Base-by-base conservation (phyloP, 2,329 filamentous ascomycete genomes). In the Seiridium cupressi region DNA sequence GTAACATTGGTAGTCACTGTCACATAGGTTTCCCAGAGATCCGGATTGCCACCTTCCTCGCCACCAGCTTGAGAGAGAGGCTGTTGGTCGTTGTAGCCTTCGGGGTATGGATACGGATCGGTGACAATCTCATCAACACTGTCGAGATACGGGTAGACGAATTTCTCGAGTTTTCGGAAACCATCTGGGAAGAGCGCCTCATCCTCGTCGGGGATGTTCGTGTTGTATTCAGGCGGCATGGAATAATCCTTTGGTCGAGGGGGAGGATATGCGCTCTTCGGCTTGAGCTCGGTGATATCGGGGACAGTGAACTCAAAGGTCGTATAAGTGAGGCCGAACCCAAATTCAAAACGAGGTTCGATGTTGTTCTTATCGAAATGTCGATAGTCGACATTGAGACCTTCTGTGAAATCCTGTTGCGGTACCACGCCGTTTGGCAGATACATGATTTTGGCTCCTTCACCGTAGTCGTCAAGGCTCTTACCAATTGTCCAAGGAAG, bases 401-500 rank as follows among this genome's bases (percentile, higher is more conserved):
- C 92, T 70, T 97, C 92, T 1, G 81, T 83, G 71, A 95, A 96
- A 64, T 92, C 88, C 66, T 96, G 91, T 70, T 96, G 92, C 0
- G 92, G 91, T 1, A 89, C 79, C 3, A 90, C 77, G 13, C 82
- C 85, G 65, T 91, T 90, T 0, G 89, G 85, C 54, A 86, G 77
- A 69, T 89, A 91, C 64, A 93, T 78, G 44, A 95, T 80, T 68
- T 89, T 83, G 18, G 83, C 89, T 13, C 84, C 86, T 0, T 86
- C 83, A 0, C 93, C 93, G 66, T 95, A 95, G 71, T 97, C 92
- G 13, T 85, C 80, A 2, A 90, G 79, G 0, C 80, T 81, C 70
- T 88, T 90, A 6, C 90, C 92, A 55, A 97, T 89, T 0, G 92
- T 96, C 74, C 96, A 97, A 0, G 93, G 93, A 1, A 97, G 78